These are phyloP conservation scores for Xylaria hypoxylon DNA, from an alignment of 2,329 filamentous ascomycete genomes.

Conservation along the genomic window DNA sequence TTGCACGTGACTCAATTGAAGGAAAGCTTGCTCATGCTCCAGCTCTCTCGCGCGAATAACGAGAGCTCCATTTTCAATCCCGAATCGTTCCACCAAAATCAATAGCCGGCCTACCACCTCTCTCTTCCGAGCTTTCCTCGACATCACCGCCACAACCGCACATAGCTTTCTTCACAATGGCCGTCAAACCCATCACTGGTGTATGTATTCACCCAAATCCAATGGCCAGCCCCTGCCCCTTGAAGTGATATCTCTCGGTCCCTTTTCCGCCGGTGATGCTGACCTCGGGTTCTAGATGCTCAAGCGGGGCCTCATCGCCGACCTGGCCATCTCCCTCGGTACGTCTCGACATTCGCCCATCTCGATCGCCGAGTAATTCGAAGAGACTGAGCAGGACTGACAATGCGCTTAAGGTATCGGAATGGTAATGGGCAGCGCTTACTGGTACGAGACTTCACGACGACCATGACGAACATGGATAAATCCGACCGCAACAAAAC, in stretches of 20 bases:
- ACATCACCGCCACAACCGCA: constrained; percentile 30
- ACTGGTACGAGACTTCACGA: constrained; percentile 62
- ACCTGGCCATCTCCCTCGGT: constrained; percentile 68
- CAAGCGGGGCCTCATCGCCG: constrained; percentile 68
- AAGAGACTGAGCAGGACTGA: constrained; percentile 49
- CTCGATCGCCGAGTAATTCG: background rate
- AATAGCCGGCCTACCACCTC: constrained; percentile 29
- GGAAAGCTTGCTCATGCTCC: constrained; percentile 20
- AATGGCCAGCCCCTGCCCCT: constrained; percentile 47
- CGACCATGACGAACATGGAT: constrained; percentile 11
- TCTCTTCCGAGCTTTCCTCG: constrained; percentile 19
- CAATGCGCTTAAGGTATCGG: constrained; percentile 60
- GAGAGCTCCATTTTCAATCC: constrained; percentile 39
- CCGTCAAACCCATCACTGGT: constrained; percentile 68
- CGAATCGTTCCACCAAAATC: constrained; percentile 38
- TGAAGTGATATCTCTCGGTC: constrained; percentile 43
- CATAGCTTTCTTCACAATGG: constrained; percentile 58
- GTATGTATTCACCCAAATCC: constrained; percentile 59
- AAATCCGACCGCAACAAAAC: background rate
- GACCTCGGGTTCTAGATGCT: constrained; percentile 64
- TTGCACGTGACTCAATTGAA: constrained; percentile 34
- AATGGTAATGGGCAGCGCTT: constrained; percentile 65
- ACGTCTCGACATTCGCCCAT: constrained; percentile 48
- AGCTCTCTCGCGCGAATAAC: constrained; percentile 38
- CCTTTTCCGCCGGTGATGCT: constrained; percentile 22